Conservation (phyloP, 768 basidiomycete genomes). For the Xerocomus brunneocitrinus region DNA sequence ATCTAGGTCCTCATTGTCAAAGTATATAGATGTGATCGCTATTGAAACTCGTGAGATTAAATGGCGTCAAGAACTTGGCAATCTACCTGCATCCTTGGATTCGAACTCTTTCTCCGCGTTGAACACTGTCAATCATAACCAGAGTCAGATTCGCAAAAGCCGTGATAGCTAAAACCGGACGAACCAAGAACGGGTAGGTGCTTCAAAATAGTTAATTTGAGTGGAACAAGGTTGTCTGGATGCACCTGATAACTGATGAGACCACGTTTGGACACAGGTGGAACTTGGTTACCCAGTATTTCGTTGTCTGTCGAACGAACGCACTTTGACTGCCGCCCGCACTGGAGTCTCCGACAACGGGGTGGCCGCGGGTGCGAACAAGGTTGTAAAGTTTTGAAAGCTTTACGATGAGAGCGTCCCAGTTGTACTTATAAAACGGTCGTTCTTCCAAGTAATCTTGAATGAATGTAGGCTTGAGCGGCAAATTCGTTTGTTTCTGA, state of each 20-base stretch:
- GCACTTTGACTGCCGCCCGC: slow-evolving; percentile 96
- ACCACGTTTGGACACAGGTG: background rate
- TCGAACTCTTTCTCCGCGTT: slow-evolving; percentile 93
- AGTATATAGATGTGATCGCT: slow-evolving; percentile 97
- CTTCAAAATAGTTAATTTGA: slow-evolving; percentile 89
- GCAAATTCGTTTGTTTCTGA: slow-evolving; percentile 88
- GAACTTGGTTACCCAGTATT: slow-evolving; percentile 83
- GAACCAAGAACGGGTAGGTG: slow-evolving; percentile 91
- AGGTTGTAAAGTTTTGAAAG: slow-evolving; percentile 93
- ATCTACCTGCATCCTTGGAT: slow-evolving; percentile 67
- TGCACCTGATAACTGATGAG: slow-evolving; percentile 50
- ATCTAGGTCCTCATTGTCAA: slow-evolving; percentile 93
- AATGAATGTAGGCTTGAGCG: slow-evolving; percentile 83
- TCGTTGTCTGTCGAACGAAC: slow-evolving; percentile 97
- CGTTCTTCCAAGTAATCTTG: slow-evolving; percentile 90
- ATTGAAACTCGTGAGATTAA: slow-evolving; percentile 13
- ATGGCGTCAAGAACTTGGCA: background rate
- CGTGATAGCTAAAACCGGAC: slow-evolving; percentile 15
- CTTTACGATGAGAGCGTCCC: slow-evolving; percentile 94
- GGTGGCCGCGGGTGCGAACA: slow-evolving; percentile 92
- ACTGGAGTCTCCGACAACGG: slow-evolving; percentile 87
- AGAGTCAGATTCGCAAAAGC: slow-evolving; percentile 2
- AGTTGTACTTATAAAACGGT: slow-evolving; percentile 95
- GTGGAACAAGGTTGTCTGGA: slow-evolving; percentile 88
- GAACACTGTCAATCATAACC: slow-evolving; percentile 58